Conservation (phyloP, 768 basidiomycete genomes). For the Wakefieldia striispora region DNA sequence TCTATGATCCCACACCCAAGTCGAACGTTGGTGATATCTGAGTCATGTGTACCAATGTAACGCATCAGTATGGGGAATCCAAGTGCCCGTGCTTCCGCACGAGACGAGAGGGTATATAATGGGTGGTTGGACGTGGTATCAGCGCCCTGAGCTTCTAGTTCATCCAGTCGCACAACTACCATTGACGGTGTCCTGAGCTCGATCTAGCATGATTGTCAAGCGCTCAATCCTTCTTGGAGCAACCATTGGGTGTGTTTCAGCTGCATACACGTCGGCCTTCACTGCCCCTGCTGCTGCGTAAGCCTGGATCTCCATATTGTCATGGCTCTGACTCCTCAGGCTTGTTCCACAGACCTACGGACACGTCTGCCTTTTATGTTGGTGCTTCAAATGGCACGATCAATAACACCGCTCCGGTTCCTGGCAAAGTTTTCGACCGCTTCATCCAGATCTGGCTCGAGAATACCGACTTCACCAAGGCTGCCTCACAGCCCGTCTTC, state of each 20-base stretch:
- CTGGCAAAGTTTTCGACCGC: constrained; percentile 45
- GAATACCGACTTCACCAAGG: constrained; percentile 52
- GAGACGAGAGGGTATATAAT: constrained; percentile 16
- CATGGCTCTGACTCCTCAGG: constrained; percentile 2
- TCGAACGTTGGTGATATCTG: neutral
- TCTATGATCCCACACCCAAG: too few species aligned
- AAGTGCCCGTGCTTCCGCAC: constrained; percentile 9
- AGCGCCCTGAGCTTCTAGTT: too few species aligned
- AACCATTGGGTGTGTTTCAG: constrained; percentile 18
- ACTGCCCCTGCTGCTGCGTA: constrained; percentile 31
- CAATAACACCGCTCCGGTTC: constrained; percentile 35
- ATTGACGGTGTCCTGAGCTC: neutral
- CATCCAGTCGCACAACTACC: too few species aligned
- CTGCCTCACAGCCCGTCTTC: constrained; percentile 28
- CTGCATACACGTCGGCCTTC: constrained; percentile 24
- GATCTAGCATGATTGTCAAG: constrained; percentile 14
- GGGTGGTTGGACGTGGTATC: neutral
- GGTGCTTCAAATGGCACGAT: constrained; percentile 45
- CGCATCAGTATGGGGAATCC: neutral
- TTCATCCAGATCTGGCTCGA: constrained; percentile 62
- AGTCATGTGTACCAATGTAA: too few species aligned
- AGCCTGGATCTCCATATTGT: neutral
- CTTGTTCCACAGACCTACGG: constrained; percentile 22
- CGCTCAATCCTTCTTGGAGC: constrained; percentile 13
- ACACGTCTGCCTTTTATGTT: constrained; percentile 38